Percentiles rank a stretch among this genome's conserved stretches.
These are phyloP conservation scores for Syzygium aqueum DNA, from an alignment of 345 rosid species.

Conservation along the genomic window DNA sequence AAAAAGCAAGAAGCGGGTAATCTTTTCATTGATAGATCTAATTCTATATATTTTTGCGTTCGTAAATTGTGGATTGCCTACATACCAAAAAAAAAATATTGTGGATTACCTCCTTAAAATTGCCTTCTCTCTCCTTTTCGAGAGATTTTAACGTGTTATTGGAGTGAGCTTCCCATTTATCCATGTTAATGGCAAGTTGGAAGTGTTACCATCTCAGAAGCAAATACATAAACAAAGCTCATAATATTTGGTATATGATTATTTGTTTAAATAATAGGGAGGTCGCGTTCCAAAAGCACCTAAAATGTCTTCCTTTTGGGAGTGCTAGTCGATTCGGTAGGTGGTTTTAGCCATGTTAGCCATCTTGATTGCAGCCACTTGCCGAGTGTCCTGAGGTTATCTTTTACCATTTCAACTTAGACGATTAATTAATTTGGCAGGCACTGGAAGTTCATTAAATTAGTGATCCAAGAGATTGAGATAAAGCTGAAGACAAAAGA, in stretches of 20 bases:
- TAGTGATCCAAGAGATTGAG: not conserved
- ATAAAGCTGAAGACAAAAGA: not conserved
- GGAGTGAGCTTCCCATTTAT: not conserved
- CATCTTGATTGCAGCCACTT: not conserved
- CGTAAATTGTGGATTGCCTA: too few relatives aligned
- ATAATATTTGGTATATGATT: not conserved
- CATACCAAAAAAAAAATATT: too few relatives aligned
- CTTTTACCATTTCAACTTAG: not conserved
- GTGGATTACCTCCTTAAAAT: too few relatives aligned
- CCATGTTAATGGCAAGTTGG: not conserved
- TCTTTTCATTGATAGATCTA: not conserved
- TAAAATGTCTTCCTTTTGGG: not conserved
- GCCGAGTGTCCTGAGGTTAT: rapidly evolving
- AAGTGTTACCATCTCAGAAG: not conserved
- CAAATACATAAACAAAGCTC: not conserved
- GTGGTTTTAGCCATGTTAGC: not conserved
- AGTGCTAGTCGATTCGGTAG: not conserved
- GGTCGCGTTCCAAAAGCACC: not conserved
- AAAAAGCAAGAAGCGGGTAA: not conserved
- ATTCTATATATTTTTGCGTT: not conserved
- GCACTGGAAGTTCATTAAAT: not conserved
- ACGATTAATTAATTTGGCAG: not conserved
- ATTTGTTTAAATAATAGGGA: not conserved
- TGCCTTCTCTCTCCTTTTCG: not conserved
- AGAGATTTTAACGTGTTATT: not conserved